Base-by-base conservation (phyloP, 352 stramenopile species). In the Phytophthora quininea region DNA sequence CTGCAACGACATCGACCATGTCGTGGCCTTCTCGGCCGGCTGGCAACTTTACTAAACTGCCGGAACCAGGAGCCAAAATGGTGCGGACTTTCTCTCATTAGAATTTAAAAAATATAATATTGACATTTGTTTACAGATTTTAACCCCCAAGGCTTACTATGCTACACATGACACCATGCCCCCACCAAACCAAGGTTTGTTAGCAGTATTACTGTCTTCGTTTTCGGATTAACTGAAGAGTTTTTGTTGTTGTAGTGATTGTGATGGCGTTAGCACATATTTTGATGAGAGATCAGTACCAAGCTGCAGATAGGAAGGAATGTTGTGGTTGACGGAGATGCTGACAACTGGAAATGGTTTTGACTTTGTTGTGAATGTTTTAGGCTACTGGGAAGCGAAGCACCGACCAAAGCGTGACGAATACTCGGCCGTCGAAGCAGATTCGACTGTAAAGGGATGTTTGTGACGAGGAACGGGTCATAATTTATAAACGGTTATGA, bases 131-230 rank as follows among this genome's bases (percentile, higher is more conserved):
- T 27, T 30, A 31, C 52, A 92, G 85, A 93, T 93, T 12, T 59
- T 77, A 38, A 72, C 74, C 0, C 85, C 85, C 3, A 75, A 78
- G 43, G 64, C 62, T 48, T 93, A 91, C 57, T 58, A 88, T 30
- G 85, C 85, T 54, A 93, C 81, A 45, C 61, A 91, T 43, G 74
- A 93, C 50, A 91, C 85, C 0, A 87, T 86, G 80, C 83, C 85
- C 14, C 78, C 80, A 37, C 35, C 55, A 4, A 46, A 77, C 24
- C 85, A 92, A 91, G 80, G 85, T 90, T 70, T 43, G 52, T 31
- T 46, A 50, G 7, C 4, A 27, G 6, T 48, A 45, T 64, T 3
- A 5, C 54, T 19, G 11, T 56, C 4, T 38, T 33, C 42, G 30
- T 56, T 38, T 33, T 47, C 31, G 31, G 47, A 11, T 35, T n/a